Evolutionary conservation across 805 yeast species (phyloP), one percentile per base, ranked within the genome.

Genomic region (Cyberlindnera saturnus): DNA sequence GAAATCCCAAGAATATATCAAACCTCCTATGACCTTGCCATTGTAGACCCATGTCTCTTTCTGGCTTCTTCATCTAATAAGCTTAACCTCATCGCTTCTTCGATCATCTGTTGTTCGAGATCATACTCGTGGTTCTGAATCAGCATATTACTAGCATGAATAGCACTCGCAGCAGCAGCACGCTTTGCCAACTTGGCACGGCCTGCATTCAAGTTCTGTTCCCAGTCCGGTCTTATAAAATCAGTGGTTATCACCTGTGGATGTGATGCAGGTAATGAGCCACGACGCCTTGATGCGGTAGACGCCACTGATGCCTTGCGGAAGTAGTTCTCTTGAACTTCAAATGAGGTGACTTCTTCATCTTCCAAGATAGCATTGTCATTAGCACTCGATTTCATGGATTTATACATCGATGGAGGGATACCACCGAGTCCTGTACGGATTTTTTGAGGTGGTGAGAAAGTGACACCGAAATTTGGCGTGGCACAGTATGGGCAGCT

Each of bases 401-500:
- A 20, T 36, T 49, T 50, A 48, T 62, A 79, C 41, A 57, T 59
- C 41, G 57, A 64, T 26, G 93, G 86, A 5, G 76, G 59, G 5
- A 64, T 62, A 0, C 83, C 83, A 26, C 69, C 74, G 3, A 79
- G 60, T 1, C 91, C 90, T 2, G 79, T 74, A 46, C 66, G 62
- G 42, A 81, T 66, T 40, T 65, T 66, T 1, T 46, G 40, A 8
- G 82, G 84, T 2, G 91, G 82, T n/a, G 74, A 73, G 61, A 86
- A 91, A 0, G 84, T 79, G 10, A 91, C 82, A 7, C 96, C 95
- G 62, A 90, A 88, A 55, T 85, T 79, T 4, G 86, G 72, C 66
- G 82, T 81, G 1, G 96, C 95, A 67, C 99, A 91, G 60, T 85
- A 91, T 1, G 98, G 98, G 61, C 99, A 91, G 51, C 77, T 75